Percentiles rank a stretch among this genome's conserved stretches.
These are phyloP conservation scores for Striga asiatica DNA, from an alignment of 257 asterid species.

Conservation along the genomic window DNA sequence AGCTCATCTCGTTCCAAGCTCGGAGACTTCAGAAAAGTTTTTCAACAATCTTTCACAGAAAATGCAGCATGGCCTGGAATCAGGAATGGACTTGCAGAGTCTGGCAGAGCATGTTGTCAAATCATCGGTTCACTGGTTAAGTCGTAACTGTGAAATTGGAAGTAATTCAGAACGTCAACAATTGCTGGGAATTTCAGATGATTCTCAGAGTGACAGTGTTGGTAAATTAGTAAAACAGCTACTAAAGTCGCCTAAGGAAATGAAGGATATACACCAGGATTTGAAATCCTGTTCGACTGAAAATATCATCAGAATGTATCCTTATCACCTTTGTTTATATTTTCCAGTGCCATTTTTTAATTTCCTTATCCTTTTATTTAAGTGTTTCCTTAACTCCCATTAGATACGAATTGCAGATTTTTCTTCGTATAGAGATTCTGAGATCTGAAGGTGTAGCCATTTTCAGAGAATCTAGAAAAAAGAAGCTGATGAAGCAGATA, in stretches of 20 bases:
- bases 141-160: conserved; percentile 21
- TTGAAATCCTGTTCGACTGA: conserved; percentile 29
- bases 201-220: conserved; percentile 23
- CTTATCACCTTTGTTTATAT: conserved; percentile 24
- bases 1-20: conserved; percentile 18
- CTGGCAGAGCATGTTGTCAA: conserved; percentile 66
- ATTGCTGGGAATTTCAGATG: conserved; percentile 17
- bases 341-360: neutral
- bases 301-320: conserved; percentile 71
- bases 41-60: conserved; percentile 37
- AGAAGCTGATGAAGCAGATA: conserved; percentile 68
- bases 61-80: conserved; percentile 56
- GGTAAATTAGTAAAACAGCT: conserved; percentile 32
- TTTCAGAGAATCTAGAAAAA: conserved; percentile 49
- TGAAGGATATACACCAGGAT: conserved; percentile 44
- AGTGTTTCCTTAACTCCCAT: conserved; percentile 35
- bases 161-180: conserved; percentile 22
- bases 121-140: conserved; percentile 43
- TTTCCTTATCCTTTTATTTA: neutral
- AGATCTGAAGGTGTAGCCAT: conserved; percentile 30
- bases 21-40: conserved; percentile 47
- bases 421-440: conserved; percentile 90
- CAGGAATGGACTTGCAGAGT: conserved; percentile 68
- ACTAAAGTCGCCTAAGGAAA: conserved; percentile 61
- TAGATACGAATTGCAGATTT: conserved; percentile 86